Percentiles rank a stretch among this genome's conserved stretches.
phyloP scores from a whole-genome alignment of 257 asterid species.

The Nicotiana otophora region DNA sequence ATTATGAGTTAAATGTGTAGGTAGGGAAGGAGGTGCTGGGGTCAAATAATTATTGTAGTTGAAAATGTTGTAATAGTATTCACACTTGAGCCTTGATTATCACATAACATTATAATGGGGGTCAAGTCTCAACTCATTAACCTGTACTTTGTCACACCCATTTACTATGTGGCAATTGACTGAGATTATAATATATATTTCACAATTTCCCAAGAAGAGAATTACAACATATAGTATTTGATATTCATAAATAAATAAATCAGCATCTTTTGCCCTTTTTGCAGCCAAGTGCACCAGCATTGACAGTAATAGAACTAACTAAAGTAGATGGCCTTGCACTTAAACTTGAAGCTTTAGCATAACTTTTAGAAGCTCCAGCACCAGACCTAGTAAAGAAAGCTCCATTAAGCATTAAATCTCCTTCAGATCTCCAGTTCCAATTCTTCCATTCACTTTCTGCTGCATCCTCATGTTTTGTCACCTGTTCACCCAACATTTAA shows the following conservation, averaged over 20 bases:
- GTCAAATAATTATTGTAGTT: background rate
- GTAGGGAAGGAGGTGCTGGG: background rate
- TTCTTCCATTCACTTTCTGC: slow-evolving; percentile 56
- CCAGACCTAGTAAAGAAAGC: slow-evolving; percentile 76
- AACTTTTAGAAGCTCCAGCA: slow-evolving; percentile 70
- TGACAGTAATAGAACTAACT: slow-evolving; percentile 47
- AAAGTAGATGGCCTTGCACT: slow-evolving; percentile 76
- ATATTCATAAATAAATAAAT: background rate
- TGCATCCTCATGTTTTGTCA: slow-evolving; percentile 74
- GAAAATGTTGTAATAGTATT: background rate
- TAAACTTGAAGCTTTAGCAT: slow-evolving; percentile 90
- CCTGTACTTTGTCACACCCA: background rate
- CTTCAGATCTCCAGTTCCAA: slow-evolving; percentile 90
- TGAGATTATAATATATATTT: slow-evolving; percentile 5
- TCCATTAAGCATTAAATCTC: slow-evolving; percentile 81
- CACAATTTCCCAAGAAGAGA: background rate
- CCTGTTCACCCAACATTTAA: slow-evolving; percentile 24
- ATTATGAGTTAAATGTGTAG: background rate
- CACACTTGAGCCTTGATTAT: slow-evolving; percentile 6
- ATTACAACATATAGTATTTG: background rate
- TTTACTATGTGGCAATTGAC: background rate
- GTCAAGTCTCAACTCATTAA: background rate
- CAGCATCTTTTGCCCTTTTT: slow-evolving; percentile 56
- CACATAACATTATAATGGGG: background rate
- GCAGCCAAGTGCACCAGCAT: slow-evolving; percentile 64